Base-by-base conservation (phyloP, 306 rosid species). In the Echinosophora koreensis region DNA sequence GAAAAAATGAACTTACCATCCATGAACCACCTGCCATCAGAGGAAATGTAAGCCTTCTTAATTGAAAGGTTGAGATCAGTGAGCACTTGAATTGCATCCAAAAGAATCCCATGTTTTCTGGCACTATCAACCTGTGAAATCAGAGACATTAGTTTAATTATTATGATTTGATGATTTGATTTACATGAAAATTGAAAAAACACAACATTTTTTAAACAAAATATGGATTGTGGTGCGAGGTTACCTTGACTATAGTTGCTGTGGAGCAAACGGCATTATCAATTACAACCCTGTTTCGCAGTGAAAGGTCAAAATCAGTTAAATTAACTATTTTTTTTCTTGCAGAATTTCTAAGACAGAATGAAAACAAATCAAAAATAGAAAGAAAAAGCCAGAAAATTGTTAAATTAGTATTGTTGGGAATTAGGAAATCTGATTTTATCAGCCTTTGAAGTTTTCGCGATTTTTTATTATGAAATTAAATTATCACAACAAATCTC, bases 11-110 rank as follows among this genome's bases (percentile, higher is more conserved):
- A 46, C 88, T 77, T 79, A 95, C 99, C 99, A 87, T 89, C 97
- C 99, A 95, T 95, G 92, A 90, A 92, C 99, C 99, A 95, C 42
- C 82, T 84, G 8, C 97, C 99, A 82, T 95, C 99, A 0, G 99
- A 92, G 57, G 97, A 95, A 84, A 95, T 88, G 51, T 95, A 90
- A 0, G 97, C 99, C 71, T 95, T 95, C 81, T 95, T 88, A 39
- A 95, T 95, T 8, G 82, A 83, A 63, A 95, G 93, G 66, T 95
- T 87, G 28, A 90, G 77, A 87, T 95, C 99, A 17, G 96, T 88
- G 42, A 95, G 96, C 64, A 95, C 86, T 76, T 95, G 99, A 3
- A 95, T 92, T 11, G 99, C 97, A 70, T 92, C 97, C 39, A 95
- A 76, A 32, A 95, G 90, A 90, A 95, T 90, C 6, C 97, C 99